Percentiles rank a stretch among this genome's conserved stretches.
Evolutionary conservation across 768 basidiomycete species (phyloP).

Genomic region (Boletus patriciae): DNA sequence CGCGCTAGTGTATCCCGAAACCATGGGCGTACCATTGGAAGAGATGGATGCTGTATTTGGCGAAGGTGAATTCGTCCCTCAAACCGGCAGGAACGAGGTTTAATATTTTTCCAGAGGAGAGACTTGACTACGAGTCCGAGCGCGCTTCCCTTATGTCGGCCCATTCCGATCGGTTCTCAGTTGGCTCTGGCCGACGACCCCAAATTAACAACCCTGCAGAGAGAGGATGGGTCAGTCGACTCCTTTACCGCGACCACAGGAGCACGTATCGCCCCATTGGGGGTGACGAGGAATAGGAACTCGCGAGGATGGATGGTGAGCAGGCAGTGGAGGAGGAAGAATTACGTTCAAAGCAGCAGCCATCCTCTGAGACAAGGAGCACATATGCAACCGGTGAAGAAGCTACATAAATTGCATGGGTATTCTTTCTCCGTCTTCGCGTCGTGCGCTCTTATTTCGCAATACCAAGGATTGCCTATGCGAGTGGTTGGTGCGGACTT

Average conservation of each 20-base stretch:
- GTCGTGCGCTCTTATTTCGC: constrained; percentile 6
- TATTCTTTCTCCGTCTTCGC: neutral
- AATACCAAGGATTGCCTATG: constrained; percentile 3
- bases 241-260: constrained; percentile 46
- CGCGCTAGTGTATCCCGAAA: constrained; percentile 75
- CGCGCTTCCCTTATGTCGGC: constrained; percentile 53
- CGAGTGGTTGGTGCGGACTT: constrained; percentile 6
- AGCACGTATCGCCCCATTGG: constrained; percentile 49
- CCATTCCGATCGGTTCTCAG: constrained; percentile 40
- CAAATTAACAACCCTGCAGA: constrained; percentile 21
- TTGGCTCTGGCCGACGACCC: constrained; percentile 28
- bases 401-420: constrained; percentile 5
- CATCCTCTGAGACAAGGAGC: constrained; percentile 13
- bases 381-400: constrained; percentile 8
- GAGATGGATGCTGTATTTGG: constrained; percentile 92
- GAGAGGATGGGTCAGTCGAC: constrained; percentile 50
- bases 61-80: constrained; percentile 53
- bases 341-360: constrained; percentile 13
- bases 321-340: constrained; percentile 30
- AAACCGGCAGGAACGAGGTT: constrained; percentile 14
- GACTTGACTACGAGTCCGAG: constrained; percentile 65
- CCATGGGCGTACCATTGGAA: constrained; percentile 82
- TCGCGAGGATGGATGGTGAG: constrained; percentile 50
- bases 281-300: constrained; percentile 54
- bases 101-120: constrained; percentile 45